Base-by-base conservation (phyloP, 2,329 filamentous ascomycete species). In the Neofusicoccum laricinum region DNA sequence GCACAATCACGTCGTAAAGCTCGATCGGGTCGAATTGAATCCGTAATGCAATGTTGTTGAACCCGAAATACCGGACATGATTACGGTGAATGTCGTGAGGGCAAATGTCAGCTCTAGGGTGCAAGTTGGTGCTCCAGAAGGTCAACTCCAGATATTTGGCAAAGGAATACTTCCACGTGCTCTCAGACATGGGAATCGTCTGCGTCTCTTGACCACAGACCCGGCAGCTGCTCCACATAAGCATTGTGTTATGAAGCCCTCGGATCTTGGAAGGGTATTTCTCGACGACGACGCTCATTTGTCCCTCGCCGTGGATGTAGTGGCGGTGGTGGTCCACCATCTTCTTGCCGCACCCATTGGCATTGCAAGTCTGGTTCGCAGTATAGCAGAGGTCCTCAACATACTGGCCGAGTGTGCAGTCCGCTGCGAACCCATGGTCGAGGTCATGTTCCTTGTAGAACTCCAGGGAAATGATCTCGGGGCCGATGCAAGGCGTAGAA, bases 221-320 rank as follows among this genome's bases (percentile, higher is more conserved):
- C 71, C 96, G 95, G 80, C 95, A 99, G 70, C 90, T 92, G 69
- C 92, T 98, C 96, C 96, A 99, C 92, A 99, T 97, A 64, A 93
- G 86, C 64, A 99, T 96, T 2, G 89, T 90, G 68, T 91, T 87
- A 74, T 86, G 84, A 77, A 88, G 78, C 1, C 87, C 84, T 66
- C 86, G 84, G 66, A 90, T 80, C 68, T 89, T 87, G 40, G 86
- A 84, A 49, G 88, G 83, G 67, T 88, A 88, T 36, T 88, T 89
- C 72, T 97, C 91, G 15, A 97, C 89, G 69, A 97, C 92, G 10
- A 98, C 88, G 7, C 93, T 97, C 70, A 99, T 88, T 67, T 96
- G 91, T 10, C 93, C 94, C 74, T 97, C 91, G 32, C 95, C 96
- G 71, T 99, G 95, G 0, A 99, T 96, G 72, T 99, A 99, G 46